Evolutionary conservation across 148 eudicot genomes (phyloP), one percentile per base, ranked within the genome.

Genomic region (Gaultheria prostrata): DNA sequence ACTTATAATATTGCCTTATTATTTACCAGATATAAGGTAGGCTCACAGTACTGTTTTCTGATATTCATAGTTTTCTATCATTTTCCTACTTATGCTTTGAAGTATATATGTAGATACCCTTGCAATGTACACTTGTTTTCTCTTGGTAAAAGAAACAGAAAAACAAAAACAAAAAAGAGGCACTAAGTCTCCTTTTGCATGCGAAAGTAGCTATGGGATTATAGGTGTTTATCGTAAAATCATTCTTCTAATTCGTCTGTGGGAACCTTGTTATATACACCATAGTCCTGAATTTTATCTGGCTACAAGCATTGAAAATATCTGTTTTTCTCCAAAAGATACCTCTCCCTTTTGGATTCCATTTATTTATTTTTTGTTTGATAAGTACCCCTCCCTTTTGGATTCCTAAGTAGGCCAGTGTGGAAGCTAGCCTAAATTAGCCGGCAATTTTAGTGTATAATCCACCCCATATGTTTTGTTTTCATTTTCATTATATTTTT

Each of bases 11-110:
- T 91, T 73, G 92, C 92, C 78, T 86, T 93, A 87, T 84, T 92
- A 59, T 92, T 92, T 86, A 90, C 93, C 49, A 86, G 91, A 79
- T 87, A 91, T 61, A 95, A 95, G 97, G 98, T 95, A 78, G 69
- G 86, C 30, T 82, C 49, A 46, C 46, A 35, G 43, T 73, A 4
- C 30, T 74, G 21, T 76, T 71, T 26, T 48, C 30, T 65, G 18
- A 21, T 50, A 59, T 74, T 86, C 35, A 63, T 83, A 54, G 67
- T 65, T 7, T 75, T 49, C 80, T 46, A 8, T 17, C 32, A 46
- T 78, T 81, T 56, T 24, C 0, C 1, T 67, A 24, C 33, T 70
- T 21, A 21, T 2, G 28, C 26, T 77, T n/a, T 76, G 26, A 17
- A 17, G 26, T 76, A 26, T 77, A 2, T 13, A 20, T 28, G 1